Conservation (phyloP, 1,284 basidiomycete species). For the Veloporphyrellus conicus region DNA sequence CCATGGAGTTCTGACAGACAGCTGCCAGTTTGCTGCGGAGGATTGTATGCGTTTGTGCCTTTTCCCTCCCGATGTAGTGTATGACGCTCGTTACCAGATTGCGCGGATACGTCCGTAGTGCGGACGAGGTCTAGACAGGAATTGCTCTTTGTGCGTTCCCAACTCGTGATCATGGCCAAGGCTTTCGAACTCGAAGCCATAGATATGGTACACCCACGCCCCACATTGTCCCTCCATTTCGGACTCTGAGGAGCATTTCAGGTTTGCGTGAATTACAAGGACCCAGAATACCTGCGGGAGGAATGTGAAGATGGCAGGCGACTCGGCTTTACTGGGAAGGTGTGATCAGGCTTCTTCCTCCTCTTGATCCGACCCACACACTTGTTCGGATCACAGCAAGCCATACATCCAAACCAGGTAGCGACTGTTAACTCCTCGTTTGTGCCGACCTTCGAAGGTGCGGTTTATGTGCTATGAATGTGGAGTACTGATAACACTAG, state of each 20-base stretch:
- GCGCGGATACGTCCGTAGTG: conserved; percentile 82
- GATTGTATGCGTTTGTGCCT: conserved; percentile 62
- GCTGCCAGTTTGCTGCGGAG: conserved; percentile 79
- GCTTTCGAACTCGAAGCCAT: conserved; percentile 83
- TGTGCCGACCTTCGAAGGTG: conserved; percentile 71
- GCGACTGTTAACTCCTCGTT: conserved; percentile 76
- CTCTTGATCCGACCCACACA: neutral
- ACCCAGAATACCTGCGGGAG: conserved; percentile 61
- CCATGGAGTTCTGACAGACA: conserved; percentile 32
- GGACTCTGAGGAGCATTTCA: conserved; percentile 29
- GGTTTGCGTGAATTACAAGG: conserved; percentile 90
- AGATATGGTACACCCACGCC: conserved; percentile 63
- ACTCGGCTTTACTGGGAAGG: conserved; percentile 86
- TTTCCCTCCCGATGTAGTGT: neutral
- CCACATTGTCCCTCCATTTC: neutral
- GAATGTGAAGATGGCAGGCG: conserved; percentile 77
- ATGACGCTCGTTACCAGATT: conserved; percentile 46
- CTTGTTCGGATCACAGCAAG: conserved; percentile 61
- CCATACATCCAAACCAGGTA: conserved; percentile 88
- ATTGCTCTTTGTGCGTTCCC: conserved; percentile 81
- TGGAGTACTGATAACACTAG: neutral
- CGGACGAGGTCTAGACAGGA: conserved; percentile 75
- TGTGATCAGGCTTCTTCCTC: conserved; percentile 20
- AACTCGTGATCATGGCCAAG: conserved; percentile 80
- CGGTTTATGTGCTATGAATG: conserved; percentile 10